Base-by-base conservation (phyloP, 2,329 filamentous ascomycete species). In the Exophiala dermatitidis region DNA sequence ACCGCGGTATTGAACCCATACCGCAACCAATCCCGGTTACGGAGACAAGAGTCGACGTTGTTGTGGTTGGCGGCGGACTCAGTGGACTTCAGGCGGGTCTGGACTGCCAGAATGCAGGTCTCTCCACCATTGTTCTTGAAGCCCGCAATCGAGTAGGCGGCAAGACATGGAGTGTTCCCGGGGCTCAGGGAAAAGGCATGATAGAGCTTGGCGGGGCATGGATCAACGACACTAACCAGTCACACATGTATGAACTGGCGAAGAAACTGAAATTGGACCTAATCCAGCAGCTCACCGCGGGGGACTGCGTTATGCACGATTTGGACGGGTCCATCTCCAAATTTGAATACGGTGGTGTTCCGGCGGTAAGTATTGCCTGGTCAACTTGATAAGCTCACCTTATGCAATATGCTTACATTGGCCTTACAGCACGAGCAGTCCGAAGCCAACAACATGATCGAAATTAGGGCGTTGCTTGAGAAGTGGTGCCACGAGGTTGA, bases 211-310 rank as follows among this genome's bases (percentile, higher is more conserved):
- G 80, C 2, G 80, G 78, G 0, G 78, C 77, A 0, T 83, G 80
- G 80, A 75, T 82, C 58, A 83, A 83, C 57, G 75, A 81, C 48
- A 73, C 68, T 1, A 78, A 75, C 46, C 80, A 83, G 58, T 66
- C 60, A 29, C 66, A 67, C 2, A 72, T 81, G 46, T 74, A 65
- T 57, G 67, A 63, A 1, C 60, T 66, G 47, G 63, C 61, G 0
- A 57, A 65, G 50, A 56, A 54, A 29, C 66, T 70, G 34, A 69
- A 70, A 0, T 60, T 75, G 0, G 71, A 77, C 29, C 55, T 76
- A 0, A 67, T 78, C 5, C 68, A 71, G 60, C 78, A 82, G 60
- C 75, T 75, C 33, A 73, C 71, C 0, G 53, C 64, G 1, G 77
- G 78, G 0, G 67, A 71, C 2, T 69, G 67, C 6, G 66, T 77